Evolutionary conservation across 306 rosid species (phyloP).

Genomic region (Lathyrus oleraceus): DNA sequence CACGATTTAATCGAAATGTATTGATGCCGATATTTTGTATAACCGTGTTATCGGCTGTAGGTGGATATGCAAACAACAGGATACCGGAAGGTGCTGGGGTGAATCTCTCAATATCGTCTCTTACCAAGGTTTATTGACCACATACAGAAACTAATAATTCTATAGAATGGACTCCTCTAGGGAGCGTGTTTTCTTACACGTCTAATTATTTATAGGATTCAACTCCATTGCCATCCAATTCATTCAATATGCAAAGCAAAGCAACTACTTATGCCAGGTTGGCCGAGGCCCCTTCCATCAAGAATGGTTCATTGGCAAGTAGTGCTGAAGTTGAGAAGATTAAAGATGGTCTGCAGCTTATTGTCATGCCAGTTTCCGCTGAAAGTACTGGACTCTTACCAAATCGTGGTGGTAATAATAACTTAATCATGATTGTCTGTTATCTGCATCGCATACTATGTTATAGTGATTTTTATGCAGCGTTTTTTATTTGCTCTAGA

Average conservation of each 20-base stretch:
- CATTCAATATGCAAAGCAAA: slow-evolving; percentile 62
- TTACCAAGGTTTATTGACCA: slow-evolving; percentile 35
- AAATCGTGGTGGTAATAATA: slow-evolving; percentile 59
- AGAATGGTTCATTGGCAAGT: slow-evolving; percentile 40
- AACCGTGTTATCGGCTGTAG: slow-evolving; percentile 8
- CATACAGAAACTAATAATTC: slow-evolving; percentile 23
- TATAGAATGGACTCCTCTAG: not conserved
- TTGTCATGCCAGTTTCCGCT: slow-evolving; percentile 75
- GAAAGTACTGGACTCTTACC: slow-evolving; percentile 73
- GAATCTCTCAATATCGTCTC: slow-evolving; percentile 23
- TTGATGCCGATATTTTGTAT: slow-evolving; percentile 26
- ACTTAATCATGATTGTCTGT: not conserved
- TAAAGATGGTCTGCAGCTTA: slow-evolving; percentile 42
- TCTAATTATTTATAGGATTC: slow-evolving; percentile 43
- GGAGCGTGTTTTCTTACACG: slow-evolving; percentile 29
- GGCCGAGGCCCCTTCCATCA: slow-evolving; percentile 63
- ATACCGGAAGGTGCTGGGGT: slow-evolving; percentile 35
- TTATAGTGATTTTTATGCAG: not conserved
- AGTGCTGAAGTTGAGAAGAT: slow-evolving; percentile 38
- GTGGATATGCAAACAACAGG: slow-evolving; percentile 27
- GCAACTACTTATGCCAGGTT: slow-evolving; percentile 69
- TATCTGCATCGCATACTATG: not conserved
- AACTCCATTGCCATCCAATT: slow-evolving; percentile 36
- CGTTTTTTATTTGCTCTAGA: too few relatives aligned
- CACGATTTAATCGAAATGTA: not conserved